phyloP scores from a whole-genome alignment of 2,329 filamentous ascomycete genomes.

The Colletotrichum spinosum region DNA sequence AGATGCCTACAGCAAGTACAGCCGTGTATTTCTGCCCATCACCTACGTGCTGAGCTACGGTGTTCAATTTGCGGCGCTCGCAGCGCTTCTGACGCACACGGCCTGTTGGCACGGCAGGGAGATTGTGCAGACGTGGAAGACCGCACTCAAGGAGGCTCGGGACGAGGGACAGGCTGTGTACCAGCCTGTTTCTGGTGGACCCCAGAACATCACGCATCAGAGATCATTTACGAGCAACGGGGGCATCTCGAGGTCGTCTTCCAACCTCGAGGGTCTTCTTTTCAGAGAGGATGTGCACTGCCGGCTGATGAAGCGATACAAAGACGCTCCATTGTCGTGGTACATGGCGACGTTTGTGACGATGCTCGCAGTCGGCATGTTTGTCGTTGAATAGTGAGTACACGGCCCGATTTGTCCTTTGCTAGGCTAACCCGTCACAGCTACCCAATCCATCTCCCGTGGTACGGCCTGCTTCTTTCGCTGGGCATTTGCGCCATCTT shows the following conservation, averaged over 20 bases:
- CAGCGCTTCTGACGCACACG: conserved; percentile 84
- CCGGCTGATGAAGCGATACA: conserved; percentile 84
- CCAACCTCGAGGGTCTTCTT: conserved; percentile 66
- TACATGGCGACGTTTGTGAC: conserved; percentile 80
- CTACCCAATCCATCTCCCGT: conserved; percentile 84
- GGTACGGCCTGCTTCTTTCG: conserved; percentile 86
- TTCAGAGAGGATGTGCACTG: conserved; percentile 85
- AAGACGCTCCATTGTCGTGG: conserved; percentile 85
- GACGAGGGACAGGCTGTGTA: conserved; percentile 64
- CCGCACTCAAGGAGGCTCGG: conserved; percentile 73
- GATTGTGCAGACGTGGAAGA: conserved; percentile 81
- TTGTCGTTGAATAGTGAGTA: conserved; percentile 84
- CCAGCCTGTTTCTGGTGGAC: conserved; percentile 57
- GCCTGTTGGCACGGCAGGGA: conserved; percentile 87
- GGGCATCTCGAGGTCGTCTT: conserved; percentile 50
- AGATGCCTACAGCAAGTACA: conserved; percentile 83
- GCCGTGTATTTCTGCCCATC: conserved; percentile 85
- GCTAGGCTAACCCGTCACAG: conserved; percentile 49
- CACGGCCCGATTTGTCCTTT: neutral
- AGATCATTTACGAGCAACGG: conserved; percentile 34
- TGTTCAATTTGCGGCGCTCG: conserved; percentile 85
- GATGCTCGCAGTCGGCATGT: conserved; percentile 84
- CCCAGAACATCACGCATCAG: conserved; percentile 30
- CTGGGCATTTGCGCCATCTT: conserved; percentile 82
- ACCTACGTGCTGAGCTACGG: conserved; percentile 90